Evolutionary conservation across 805 yeast genomes (phyloP).

Genomic region (Metschnikowia picachoensis): DNA sequence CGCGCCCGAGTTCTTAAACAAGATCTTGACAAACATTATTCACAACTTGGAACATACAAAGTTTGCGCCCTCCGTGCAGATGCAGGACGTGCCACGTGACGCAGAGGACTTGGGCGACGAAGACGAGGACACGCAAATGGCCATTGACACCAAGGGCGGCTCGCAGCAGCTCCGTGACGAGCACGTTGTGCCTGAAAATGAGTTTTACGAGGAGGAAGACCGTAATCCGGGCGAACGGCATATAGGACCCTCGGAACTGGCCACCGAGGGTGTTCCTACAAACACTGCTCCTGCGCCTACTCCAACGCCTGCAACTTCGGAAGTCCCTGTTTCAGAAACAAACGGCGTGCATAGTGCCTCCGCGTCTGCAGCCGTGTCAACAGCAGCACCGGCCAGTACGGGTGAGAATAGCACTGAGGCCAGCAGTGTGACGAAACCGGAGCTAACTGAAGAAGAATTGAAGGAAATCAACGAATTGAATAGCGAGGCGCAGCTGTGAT

Average conservation of each 20-base stretch:
- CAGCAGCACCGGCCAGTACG: not conserved
- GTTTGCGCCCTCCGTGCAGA: slow-evolving; percentile 95
- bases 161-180: slow-evolving; percentile 81
- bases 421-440: slow-evolving; percentile 2
- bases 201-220: slow-evolving; percentile 68
- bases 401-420: not conserved
- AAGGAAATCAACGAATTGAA: slow-evolving; percentile 37
- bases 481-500: slow-evolving; percentile 8
- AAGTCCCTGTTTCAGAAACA: too few relatives aligned
- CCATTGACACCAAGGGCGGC: slow-evolving; percentile 89
- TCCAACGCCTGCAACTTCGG: too few relatives aligned
- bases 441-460: slow-evolving; percentile 36
- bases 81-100: slow-evolving; percentile 85
- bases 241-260: slow-evolving; percentile 15
- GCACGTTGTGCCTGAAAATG: slow-evolving; percentile 65
- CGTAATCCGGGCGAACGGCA: slow-evolving; percentile 37
- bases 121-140: slow-evolving; percentile 75
- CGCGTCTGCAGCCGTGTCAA: not conserved
- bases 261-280: not conserved
- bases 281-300: not conserved
- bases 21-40: slow-evolving; percentile 72
- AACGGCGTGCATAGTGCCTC: too few relatives aligned
- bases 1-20: slow-evolving; percentile 85
- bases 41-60: slow-evolving; percentile 83
- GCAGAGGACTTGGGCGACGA: slow-evolving; percentile 83